Evolutionary conservation across 495 filamentous ascomycete genomes (phyloP).

Genomic region (Penicillium turbatum): DNA sequence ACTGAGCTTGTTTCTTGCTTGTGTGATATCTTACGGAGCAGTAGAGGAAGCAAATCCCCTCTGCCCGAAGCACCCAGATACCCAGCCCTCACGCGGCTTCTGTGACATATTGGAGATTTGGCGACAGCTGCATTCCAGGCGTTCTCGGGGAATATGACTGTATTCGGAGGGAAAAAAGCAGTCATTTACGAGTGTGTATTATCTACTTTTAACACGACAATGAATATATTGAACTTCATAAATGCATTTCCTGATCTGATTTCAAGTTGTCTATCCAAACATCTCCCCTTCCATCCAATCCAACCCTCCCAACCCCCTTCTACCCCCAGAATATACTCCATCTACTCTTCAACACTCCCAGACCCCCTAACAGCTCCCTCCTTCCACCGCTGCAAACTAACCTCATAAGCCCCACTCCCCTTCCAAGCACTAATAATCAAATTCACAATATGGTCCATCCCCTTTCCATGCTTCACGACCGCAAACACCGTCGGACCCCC

Average conservation of each 20-base stretch:
- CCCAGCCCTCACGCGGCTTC: constrained; percentile 21
- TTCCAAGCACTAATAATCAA: constrained; percentile 92
- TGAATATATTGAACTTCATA: constrained; percentile 11
- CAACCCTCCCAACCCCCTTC: background rate
- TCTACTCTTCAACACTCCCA: constrained; percentile 38
- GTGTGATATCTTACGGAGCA: constrained; percentile 14
- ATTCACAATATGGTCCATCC: constrained; percentile 77
- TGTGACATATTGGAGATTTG: constrained; percentile 18
- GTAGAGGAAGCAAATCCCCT: background rate
- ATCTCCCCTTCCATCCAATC: background rate
- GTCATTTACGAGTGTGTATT: constrained; percentile 8
- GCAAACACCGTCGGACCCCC: constrained; percentile 97
- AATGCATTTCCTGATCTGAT: background rate
- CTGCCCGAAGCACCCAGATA: constrained; percentile 18
- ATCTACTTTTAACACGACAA: constrained; percentile 7
- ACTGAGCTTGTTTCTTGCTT: constrained; percentile 23
- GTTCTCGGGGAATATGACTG: constrained; percentile 23
- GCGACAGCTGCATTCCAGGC: constrained; percentile 32
- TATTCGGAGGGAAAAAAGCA: constrained; percentile 24
- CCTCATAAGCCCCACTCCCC: constrained; percentile 69
- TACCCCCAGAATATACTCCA: background rate
- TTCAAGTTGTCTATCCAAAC: background rate
- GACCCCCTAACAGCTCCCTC: constrained; percentile 46
- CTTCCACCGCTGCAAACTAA: constrained; percentile 51
- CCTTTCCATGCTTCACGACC: constrained; percentile 87